Base-by-base conservation (phyloP, 768 basidiomycete genomes). In the Mycena rebaudengoi region DNA sequence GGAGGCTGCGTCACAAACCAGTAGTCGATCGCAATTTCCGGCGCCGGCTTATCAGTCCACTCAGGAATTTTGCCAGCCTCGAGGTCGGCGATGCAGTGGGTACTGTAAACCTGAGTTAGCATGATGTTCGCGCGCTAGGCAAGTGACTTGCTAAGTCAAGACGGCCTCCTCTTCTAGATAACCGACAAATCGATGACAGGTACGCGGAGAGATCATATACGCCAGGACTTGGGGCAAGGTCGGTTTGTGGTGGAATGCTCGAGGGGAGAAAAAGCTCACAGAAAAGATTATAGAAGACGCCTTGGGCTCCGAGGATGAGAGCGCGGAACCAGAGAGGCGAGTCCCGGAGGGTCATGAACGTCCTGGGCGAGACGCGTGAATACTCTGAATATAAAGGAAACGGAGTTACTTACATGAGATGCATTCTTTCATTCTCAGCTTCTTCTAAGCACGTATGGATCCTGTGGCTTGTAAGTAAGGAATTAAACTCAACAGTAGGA, bases 351-450 rank as follows among this genome's bases (percentile, higher is more conserved):
- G 94, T 92, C 94, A 99, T 94, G 80, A 99, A 99, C 2, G 96
- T 98, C 89, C 94, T 92, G 58, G 57, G 68, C 53, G 68, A 64
- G 21, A 21, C n/a, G n/a, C n/a, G n/a, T n/a, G 21, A 25, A 26
- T 43, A 40, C 4, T n/a, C 7, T 39, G 23, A 45, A 18, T 35
- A 32, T 46, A 13, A 4, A 20, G 28, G 35, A 64, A 51, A 35
- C 51, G 37, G 56, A 29, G 12, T 10, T 26, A 74, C 85, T 71
- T 62, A 93, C 91, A 96, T 92, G 53, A 96, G 83, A 75, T 97
- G 95, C 94, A 98, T 97, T 33, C 97, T 83, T 79, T 99, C 97
- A 74, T 99, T 99, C 73, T 99, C 95, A 13, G 96, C 95, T 79
- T 98, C 97, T 73, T 95, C 91, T 18, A 98, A 80, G 43, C 95